A percentile compares a stretch with the other conserved stretches of the same genome.
Evolutionary conservation across 345 rosid species (phyloP).

Genomic region (Microcos paniculata): DNA sequence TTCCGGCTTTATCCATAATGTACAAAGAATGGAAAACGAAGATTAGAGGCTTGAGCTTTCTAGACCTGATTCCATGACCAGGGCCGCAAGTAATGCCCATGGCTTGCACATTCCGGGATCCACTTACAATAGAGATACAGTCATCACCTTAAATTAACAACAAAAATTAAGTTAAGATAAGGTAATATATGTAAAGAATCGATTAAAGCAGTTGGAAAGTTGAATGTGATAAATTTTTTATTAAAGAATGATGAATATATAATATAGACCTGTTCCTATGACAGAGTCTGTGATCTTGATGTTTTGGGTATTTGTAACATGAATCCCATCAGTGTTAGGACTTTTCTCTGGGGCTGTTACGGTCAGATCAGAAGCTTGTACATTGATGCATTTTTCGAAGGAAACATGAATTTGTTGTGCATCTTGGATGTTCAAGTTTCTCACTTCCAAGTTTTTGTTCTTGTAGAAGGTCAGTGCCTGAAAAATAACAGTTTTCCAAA

Average conservation of each 20-base stretch:
- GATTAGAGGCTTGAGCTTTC: not conserved
- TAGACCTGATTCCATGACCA: constrained; percentile 75
- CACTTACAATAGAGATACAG: constrained; percentile 67
- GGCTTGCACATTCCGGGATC: constrained; percentile 51
- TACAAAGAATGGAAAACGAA: not conserved
- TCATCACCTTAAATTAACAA: constrained; percentile 60
- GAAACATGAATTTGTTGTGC: constrained; percentile 75
- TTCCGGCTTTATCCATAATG: too few species aligned
- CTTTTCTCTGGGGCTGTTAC: constrained; percentile 58
- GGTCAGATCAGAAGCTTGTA: constrained; percentile 45
- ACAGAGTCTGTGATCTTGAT: constrained; percentile 47
- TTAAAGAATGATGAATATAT: not conserved
- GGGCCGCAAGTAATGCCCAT: constrained; percentile 59
- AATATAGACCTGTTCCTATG: constrained; percentile 58
- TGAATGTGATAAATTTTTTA: too few species aligned
- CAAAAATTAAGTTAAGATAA: not conserved
- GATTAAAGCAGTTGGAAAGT: too few species aligned
- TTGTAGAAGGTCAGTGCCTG: constrained; percentile 77
- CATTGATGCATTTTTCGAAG: constrained; percentile 48
- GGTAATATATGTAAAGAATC: too few species aligned
- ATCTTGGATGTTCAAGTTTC: constrained; percentile 51
- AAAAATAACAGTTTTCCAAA: not conserved
- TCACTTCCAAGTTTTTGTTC: constrained; percentile 45
- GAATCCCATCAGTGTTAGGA: constrained; percentile 95
- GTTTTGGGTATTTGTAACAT: constrained; percentile 59